Conservation (phyloP, 768 basidiomycete species). For the Serendipita vermifera region DNA sequence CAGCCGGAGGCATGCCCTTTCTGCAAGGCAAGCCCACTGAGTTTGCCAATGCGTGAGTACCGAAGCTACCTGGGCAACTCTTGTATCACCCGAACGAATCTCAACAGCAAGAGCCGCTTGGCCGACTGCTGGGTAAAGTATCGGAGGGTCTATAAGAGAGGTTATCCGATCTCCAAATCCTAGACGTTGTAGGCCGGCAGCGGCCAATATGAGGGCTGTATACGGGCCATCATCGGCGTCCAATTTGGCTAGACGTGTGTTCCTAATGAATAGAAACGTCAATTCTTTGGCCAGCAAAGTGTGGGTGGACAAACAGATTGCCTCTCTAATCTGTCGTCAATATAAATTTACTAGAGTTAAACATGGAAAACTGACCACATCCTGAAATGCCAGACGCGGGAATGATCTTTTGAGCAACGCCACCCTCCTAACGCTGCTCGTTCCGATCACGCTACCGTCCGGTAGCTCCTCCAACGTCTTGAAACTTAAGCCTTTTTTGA, state of each 20-base stretch:
- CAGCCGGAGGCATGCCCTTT: slow-evolving; percentile 75
- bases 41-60: slow-evolving; percentile 65
- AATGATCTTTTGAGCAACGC: slow-evolving; percentile 76
- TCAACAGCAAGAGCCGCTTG: slow-evolving; percentile 90
- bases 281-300: not conserved
- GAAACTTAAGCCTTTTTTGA: slow-evolving; percentile 60
- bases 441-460: slow-evolving; percentile 82
- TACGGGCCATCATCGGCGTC: slow-evolving; percentile 72
- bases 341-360: not conserved
- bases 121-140: slow-evolving; percentile 77
- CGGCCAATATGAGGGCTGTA: slow-evolving; percentile 82
- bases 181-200: slow-evolving; percentile 78
- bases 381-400: slow-evolving; percentile 65
- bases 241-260: slow-evolving; percentile 83
- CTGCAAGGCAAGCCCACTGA: slow-evolving; percentile 63
- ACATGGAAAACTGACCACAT: slow-evolving; percentile 55
- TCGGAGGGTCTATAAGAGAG: slow-evolving; percentile 56
- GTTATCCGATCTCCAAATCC: slow-evolving; percentile 66
- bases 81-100: slow-evolving; percentile 52
- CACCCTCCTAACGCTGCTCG: slow-evolving; percentile 83
- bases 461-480: slow-evolving; percentile 72
- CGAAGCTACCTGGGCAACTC: slow-evolving; percentile 49
- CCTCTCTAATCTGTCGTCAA: slow-evolving; percentile 52
- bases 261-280: slow-evolving; percentile 32
- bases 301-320: slow-evolving; percentile 53